Evolutionary conservation across 108 stramenopile species (phyloP).

Genomic region (Cyclotella distinguenda): DNA sequence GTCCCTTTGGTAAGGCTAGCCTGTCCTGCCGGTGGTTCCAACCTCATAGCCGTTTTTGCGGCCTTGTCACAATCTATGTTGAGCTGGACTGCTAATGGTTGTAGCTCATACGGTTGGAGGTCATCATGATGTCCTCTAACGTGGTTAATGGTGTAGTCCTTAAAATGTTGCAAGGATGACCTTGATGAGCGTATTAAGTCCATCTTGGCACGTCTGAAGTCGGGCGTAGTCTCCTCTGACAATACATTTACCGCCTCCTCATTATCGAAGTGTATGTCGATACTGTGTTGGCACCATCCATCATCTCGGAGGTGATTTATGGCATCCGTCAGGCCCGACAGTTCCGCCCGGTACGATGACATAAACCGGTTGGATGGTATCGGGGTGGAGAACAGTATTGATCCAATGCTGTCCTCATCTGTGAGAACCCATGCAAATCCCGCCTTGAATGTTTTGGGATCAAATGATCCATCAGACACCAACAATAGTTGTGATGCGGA

Average conservation of each 20-base stretch:
- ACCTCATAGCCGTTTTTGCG: too few species aligned
- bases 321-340: not conserved
- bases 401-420: not conserved
- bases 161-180: too few species aligned
- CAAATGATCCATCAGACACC: not conserved
- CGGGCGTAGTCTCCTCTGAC: too few species aligned
- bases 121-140: too few species aligned
- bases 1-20: too few species aligned
- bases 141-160: too few species aligned
- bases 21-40: too few species aligned
- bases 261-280: not conserved
- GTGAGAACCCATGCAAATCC: not conserved
- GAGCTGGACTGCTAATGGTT: too few species aligned
- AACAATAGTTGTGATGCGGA: not conserved
- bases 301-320: not conserved
- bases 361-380: not conserved
- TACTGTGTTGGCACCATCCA: not conserved
- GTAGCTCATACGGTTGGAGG: too few species aligned
- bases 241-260: not conserved
- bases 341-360: conserved; percentile 1
- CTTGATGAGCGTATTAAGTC: too few species aligned
- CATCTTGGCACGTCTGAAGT: too few species aligned
- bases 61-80: too few species aligned
- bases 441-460: not conserved
- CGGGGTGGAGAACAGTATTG: not conserved